Evolutionary conservation across 1,284 basidiomycete species (phyloP).

Genomic region (Clitocybe nebularis): DNA sequence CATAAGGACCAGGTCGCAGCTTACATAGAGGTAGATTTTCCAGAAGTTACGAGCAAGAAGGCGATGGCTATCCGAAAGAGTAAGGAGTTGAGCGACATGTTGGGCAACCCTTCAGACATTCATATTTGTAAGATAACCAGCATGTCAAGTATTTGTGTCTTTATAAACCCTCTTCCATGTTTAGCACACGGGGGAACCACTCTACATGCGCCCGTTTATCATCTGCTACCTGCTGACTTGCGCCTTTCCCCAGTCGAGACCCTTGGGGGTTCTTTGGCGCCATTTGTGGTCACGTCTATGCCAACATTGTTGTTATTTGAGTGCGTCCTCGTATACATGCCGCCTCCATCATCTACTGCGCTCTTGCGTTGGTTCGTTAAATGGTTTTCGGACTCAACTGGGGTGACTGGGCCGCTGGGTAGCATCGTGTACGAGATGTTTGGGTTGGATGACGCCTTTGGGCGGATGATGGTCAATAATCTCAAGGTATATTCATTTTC

Average conservation of each 20-base stretch:
- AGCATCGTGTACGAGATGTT: constrained; percentile 89
- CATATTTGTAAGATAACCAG: constrained; percentile 13
- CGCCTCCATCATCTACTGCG: constrained; percentile 49
- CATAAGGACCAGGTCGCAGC: constrained; percentile 42
- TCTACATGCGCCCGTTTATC: constrained; percentile 64
- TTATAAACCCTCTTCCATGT: constrained; percentile 7
- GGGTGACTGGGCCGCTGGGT: constrained; percentile 38
- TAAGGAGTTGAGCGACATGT: constrained; percentile 47
- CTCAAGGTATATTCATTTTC: constrained; percentile 52
- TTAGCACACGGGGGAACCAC: constrained; percentile 67
- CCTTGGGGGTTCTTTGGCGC: constrained; percentile 34
- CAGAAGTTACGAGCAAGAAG: constrained; percentile 81
- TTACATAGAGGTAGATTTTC: constrained; percentile 92
- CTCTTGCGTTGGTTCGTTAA: constrained; percentile 77
- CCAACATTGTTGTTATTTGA: constrained; percentile 88
- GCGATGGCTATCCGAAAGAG: constrained; percentile 77
- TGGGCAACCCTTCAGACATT: constrained; percentile 45
- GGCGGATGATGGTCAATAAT: constrained; percentile 84
- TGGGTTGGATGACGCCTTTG: constrained; percentile 79
- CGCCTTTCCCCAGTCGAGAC: constrained; percentile 45
- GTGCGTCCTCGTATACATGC: constrained; percentile 91
- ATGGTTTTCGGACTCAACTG: constrained; percentile 37
- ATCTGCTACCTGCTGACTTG: constrained; percentile 75
- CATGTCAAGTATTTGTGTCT: no score
- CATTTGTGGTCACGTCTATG: constrained; percentile 55